Base-by-base conservation (phyloP, 768 basidiomycete species). In the Xerocomellus chrysenteron region DNA sequence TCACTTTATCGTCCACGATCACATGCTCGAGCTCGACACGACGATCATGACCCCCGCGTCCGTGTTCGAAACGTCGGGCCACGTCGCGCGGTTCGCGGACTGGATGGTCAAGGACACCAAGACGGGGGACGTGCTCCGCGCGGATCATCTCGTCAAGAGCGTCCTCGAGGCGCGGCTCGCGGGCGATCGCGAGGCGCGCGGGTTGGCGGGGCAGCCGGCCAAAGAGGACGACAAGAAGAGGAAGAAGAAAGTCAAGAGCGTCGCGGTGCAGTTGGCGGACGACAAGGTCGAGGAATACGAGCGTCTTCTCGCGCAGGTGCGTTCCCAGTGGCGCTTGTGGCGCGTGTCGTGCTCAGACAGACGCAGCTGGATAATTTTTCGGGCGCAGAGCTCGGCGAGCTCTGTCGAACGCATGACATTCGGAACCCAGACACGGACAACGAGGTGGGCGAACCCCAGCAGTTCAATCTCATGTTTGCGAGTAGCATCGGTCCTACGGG, bases 381-480 rank as follows among this genome's bases (percentile, higher is more conserved):
- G 55, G 97, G 97, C 24, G 80, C 87, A 14, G 86, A 95, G 61
- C 82, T 99, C 47, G 95, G 96, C 50, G 84, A 89, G 62, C 83
- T 98, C 48, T 92, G 93, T 73, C 79, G 80, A 45, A 88, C 84
- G 63, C 77, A 92, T 74, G 79, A 85, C 56, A 88, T 98, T 69
- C 78, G 80, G 48, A 96, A 95, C 69, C 96, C 96, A 2, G 92
- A 91, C 60, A 96, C 95, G 1, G 89, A 84, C 65, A 98, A 99
- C 72, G 88, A 91, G 66, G 88, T 98, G 32, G 80, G 88, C 45
- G 93, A 95, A 69, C 97, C 97, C 10, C 89, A 92, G 66, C 86
- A 88, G 69, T 99, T 98, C 81, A 99, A 98, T 75, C 84, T 98
- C 68, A 98, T 99, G 97, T 98, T 99, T 74, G 86, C 92, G 47